A percentile compares a stretch with the other conserved stretches of the same genome.
phyloP scores from a whole-genome alignment of 1,139 yeast species.

The Scheffersomyces cryptocercus region DNA sequence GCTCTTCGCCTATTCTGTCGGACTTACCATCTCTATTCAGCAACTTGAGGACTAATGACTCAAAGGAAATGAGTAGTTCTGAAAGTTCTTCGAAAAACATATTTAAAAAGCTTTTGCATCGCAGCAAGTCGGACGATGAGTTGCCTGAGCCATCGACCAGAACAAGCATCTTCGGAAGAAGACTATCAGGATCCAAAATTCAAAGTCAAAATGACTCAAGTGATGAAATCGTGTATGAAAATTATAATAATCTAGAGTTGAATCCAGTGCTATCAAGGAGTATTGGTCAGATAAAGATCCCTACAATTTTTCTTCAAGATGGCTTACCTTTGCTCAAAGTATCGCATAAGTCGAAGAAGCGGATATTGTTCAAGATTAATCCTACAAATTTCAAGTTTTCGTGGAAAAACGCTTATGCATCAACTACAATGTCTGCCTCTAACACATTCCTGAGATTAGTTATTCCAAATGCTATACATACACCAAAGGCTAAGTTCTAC shows the following conservation, averaged over 20 bases:
- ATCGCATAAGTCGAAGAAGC: conserved; percentile 67
- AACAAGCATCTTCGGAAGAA: neutral
- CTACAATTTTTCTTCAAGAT: conserved; percentile 35
- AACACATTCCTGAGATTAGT: conserved; percentile 15
- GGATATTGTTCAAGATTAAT: conserved; percentile 39
- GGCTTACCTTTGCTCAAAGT: conserved; percentile 59
- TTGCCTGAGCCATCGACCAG: neutral
- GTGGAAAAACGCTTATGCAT: conserved; percentile 40
- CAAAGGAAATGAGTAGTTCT: neutral
- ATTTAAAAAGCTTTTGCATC: conserved; percentile 13
- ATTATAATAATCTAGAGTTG: conserved; percentile 6
- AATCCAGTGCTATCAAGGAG: conserved; percentile 5
- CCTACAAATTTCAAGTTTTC: conserved; percentile 36
- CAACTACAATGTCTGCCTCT: conserved; percentile 14
- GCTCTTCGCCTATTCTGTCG: conserved; percentile 26
- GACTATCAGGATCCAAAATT: neutral
- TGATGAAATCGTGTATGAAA: neutral
- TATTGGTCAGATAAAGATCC: conserved; percentile 17
- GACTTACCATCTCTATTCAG: conserved; percentile 22
- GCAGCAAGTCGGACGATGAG: conserved; percentile 14
- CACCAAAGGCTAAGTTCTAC: conserved; percentile 30
- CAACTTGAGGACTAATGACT: conserved; percentile 25
- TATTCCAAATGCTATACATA: conserved; percentile 33
- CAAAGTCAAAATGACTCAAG: neutral
- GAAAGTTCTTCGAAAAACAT: conserved; percentile 4